phyloP scores from a whole-genome alignment of 345 rosid genomes.

The Rubroshorea leprosula region DNA sequence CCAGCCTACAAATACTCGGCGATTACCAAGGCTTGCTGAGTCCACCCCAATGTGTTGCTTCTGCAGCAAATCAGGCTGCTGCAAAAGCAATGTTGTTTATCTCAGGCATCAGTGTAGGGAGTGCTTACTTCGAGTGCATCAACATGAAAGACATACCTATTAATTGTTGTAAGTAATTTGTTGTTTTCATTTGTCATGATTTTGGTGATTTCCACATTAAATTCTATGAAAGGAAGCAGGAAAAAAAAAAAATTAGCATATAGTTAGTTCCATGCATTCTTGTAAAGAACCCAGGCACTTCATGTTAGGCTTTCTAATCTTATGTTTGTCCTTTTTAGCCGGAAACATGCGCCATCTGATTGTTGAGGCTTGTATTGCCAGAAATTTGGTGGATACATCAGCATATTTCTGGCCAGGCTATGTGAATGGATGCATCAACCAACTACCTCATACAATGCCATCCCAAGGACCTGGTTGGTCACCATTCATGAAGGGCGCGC shows the following conservation, averaged over 20 bases:
- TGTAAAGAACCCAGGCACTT: too few relatives aligned
- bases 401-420: constrained; percentile 96
- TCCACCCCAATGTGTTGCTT: constrained; percentile 72
- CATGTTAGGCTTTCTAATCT: constrained; percentile 1
- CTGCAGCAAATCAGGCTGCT: constrained; percentile 90
- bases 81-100: constrained; percentile 73
- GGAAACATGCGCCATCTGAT: constrained; percentile 97
- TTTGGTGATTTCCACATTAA: neutral
- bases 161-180: constrained; percentile 60
- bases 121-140: constrained; percentile 59
- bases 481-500: constrained; percentile 75
- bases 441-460: constrained; percentile 54
- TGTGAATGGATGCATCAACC: constrained; percentile 63
- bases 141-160: constrained; percentile 82
- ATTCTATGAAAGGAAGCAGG: too few relatives aligned
- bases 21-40: constrained; percentile 79
- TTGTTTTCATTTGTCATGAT: constrained; percentile 10
- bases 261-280: too few relatives aligned
- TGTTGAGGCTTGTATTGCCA: constrained; percentile 91
- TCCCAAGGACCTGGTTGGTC: constrained; percentile 78
- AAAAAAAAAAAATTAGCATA: too few relatives aligned
- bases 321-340: constrained; percentile 43
- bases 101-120: constrained; percentile 57
- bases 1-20: constrained; percentile 76
- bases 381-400: constrained; percentile 80